Evolutionary conservation across 805 yeast species (phyloP).

Genomic region (Myxozyma neglecta): DNA sequence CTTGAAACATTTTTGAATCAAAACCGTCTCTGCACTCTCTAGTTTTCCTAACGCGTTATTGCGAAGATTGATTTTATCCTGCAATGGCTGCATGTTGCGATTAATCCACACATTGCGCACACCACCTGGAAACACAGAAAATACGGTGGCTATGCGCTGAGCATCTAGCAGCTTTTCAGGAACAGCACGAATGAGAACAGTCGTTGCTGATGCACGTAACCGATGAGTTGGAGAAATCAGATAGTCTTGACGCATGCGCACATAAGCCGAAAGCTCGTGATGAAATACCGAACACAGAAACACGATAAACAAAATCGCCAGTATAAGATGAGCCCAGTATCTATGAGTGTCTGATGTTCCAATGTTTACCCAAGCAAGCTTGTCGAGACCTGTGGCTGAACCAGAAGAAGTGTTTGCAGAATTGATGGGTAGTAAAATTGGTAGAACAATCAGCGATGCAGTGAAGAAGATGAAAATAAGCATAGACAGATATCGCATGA

Average conservation of each 20-base stretch:
- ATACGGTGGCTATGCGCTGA: slow-evolving; percentile 53
- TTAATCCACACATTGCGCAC: slow-evolving; percentile 62
- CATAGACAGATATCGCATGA: slow-evolving; percentile 70
- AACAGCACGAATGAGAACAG: slow-evolving; percentile 70
- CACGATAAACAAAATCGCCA: slow-evolving; percentile 55
- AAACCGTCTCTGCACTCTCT: slow-evolving; percentile 45
- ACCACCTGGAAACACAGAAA: slow-evolving; percentile 55
- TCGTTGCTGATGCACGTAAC: slow-evolving; percentile 42
- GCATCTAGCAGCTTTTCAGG: slow-evolving; percentile 53
- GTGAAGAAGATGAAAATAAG: slow-evolving; percentile 55
- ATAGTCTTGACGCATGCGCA: slow-evolving; percentile 50
- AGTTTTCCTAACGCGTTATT: slow-evolving; percentile 39
- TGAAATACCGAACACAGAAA: slow-evolving; percentile 58
- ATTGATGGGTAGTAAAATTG: slow-evolving; percentile 76
- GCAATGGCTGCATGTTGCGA: slow-evolving; percentile 46
- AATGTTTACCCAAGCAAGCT: slow-evolving; percentile 69
- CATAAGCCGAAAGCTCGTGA: slow-evolving; percentile 56
- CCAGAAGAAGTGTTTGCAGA: slow-evolving; percentile 22
- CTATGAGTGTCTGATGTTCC: slow-evolving; percentile 51
- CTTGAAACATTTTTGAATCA: slow-evolving; percentile 40
- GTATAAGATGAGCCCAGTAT: slow-evolving; percentile 62
- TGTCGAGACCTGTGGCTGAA: slow-evolving; percentile 56
- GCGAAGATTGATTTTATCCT: slow-evolving; percentile 39
- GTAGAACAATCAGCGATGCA: slow-evolving; percentile 57
- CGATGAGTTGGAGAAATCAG: slow-evolving; percentile 37